These are phyloP conservation scores for Rubia peregrina DNA, from an alignment of 305 asterid species.

Conservation along the genomic window DNA sequence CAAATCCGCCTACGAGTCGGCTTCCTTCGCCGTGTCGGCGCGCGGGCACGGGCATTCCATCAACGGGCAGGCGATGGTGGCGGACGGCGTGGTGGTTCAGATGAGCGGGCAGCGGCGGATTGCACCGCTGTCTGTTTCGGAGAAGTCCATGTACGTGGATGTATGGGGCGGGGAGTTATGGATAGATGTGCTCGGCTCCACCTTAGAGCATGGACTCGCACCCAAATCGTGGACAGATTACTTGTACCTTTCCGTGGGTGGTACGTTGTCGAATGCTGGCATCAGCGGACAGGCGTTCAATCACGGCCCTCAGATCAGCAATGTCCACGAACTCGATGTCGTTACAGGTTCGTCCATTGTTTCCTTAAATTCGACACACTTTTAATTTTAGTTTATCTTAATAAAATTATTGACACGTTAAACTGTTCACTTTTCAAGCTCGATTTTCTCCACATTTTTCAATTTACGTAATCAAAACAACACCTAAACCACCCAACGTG, in stretches of 20 bases:
- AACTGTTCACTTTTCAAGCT: too few relatives aligned
- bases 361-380: neutral
- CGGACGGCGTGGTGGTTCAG: conserved; percentile 51
- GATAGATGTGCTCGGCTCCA: conserved; percentile 60
- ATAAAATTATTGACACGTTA: too few relatives aligned
- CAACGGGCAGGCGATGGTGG: conserved; percentile 60
- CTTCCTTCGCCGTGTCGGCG: conserved; percentile 48
- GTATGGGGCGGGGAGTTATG: conserved; percentile 86
- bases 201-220: conserved; percentile 59
- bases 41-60: conserved; percentile 82
- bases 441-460: too few relatives aligned
- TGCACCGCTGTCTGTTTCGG: conserved; percentile 35
- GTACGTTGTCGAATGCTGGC: conserved; percentile 77
- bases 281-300: conserved; percentile 80
- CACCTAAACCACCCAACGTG: too few relatives aligned
- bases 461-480: too few relatives aligned
- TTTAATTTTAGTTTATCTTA: too few relatives aligned
- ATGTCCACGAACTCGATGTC: conserved; percentile 62
- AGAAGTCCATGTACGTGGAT: conserved; percentile 53
- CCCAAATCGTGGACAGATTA: conserved; percentile 86
- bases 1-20: conserved; percentile 49
- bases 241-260: conserved; percentile 81
- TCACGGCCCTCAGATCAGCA: conserved; percentile 79
- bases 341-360: conserved; percentile 76
- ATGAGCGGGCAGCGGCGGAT: conserved; percentile 40